Base-by-base conservation (phyloP, 768 basidiomycete genomes). In the Hemileccinum impolitum region DNA sequence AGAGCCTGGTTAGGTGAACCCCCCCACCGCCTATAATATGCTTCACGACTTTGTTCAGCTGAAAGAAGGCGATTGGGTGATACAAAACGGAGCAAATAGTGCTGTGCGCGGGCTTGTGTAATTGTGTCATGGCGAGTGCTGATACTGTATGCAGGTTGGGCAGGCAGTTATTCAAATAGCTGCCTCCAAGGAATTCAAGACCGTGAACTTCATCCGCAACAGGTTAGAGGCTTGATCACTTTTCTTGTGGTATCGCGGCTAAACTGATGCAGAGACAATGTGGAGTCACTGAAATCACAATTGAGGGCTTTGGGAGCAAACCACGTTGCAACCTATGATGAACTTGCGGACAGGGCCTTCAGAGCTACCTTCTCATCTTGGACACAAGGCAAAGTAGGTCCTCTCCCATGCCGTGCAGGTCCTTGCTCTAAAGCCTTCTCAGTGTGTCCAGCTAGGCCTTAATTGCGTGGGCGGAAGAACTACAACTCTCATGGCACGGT, bases 161-260 rank as follows among this genome's bases (percentile, higher is more conserved):
- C 87, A 93, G 72, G 82, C 84, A 0, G 87, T 92, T 19, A 89
- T 93, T 42, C 90, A 93, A 57, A 84, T 94, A 34, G 89, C 90
- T n/a, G 81, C 78, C 26, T 72, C 77, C 14, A 75, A 72, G 42
- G 85, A 86, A 6, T 49, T 90, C 36, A 84, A 83, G 35, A 93
- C 90, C 1, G 78, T 94, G 58, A 94, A 94, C 60, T 76, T 94
- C 53, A 80, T 94, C 21, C 80, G 92, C 15, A 72, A 80, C 52
- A 74, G 90, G 87, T 85, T 45, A 34, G 75, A 52, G 34, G 32
- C 17, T 44, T 37, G n/a, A 25, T 43, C 41, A 6, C 28, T 30
- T 32, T 14, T 26, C 17, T 7, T 8, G 8, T 17, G 9, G 8
- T 21, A 6, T 17, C 21, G 10, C 18, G 4, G 13, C 48, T 57